Conservation (phyloP, 371 early-diverging fungal species). For the Blyttiomyces sp. region DNA sequence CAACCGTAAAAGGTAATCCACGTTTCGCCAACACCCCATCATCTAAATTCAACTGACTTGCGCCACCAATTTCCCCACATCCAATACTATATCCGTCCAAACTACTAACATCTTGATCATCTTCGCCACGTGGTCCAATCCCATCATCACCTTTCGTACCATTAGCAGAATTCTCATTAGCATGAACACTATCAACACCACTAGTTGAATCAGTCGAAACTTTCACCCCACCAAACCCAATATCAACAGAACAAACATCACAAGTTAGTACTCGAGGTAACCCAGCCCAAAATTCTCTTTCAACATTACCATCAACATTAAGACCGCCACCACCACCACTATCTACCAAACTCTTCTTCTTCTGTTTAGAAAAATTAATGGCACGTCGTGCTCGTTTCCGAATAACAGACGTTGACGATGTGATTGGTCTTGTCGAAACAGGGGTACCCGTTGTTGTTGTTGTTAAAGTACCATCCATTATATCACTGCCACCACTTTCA, state of each 20-base stretch:
- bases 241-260: slow-evolving; percentile 21
- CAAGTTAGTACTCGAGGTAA: slow-evolving; percentile 9
- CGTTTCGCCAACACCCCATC: not conserved
- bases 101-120: too few species aligned
- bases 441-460: not conserved
- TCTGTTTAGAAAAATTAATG: too few species aligned
- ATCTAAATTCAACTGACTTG: not conserved
- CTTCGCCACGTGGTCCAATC: too few species aligned
- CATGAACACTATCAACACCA: not conserved
- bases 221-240: slow-evolving; percentile 26
- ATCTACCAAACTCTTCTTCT: too few species aligned
- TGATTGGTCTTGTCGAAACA: not conserved
- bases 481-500: too few species aligned
- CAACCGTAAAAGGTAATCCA: slow-evolving; percentile 15
- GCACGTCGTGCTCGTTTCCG: slow-evolving; percentile 33
- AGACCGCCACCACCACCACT: too few species aligned
- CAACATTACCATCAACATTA: slow-evolving; percentile 12
- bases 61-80: too few species aligned
- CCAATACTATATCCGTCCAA: too few species aligned
- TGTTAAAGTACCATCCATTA: too few species aligned
- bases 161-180: not conserved
- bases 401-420: too few species aligned
- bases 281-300: too few species aligned
- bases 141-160: not conserved
- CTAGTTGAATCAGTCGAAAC: too few species aligned